Base-by-base conservation (phyloP, 345 rosid genomes). In the Toxicodendron radicans region DNA sequence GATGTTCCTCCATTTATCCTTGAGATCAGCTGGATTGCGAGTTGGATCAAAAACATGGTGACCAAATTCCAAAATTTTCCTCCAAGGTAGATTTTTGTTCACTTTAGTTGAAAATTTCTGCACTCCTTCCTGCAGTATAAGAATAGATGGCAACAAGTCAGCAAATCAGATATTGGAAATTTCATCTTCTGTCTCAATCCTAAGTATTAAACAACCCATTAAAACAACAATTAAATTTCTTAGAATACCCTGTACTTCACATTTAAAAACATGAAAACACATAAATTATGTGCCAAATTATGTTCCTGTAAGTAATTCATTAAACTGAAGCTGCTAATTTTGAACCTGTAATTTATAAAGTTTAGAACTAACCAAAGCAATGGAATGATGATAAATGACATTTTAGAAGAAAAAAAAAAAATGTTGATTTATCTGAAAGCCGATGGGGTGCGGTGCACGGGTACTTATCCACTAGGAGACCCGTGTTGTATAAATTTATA, bases 51-150 rank as follows among this genome's bases (percentile, higher is more conserved):
- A 94, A 71, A 88, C 85, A 27, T 74, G 78, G 10, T n/a, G 75
- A 71, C 98, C 97, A 83, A 83, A 86, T 21, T 91, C 92, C 80
- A 92, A 74, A 70, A 94, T 82, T 79, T 87, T 95, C 77, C 82
- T 84, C 97, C 97, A 95, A 12, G 98, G 93, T 58, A 91, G 64
- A 81, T 92, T 88, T 83, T 85, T 92, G 6, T 85, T 89, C 18
- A 43, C 71, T 45, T 70, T 58, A 56, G 46, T 74, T 11, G 88
- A 76, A 73, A 80, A 87, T 66, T 63, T 86, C 52, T 68, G 77
- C 75, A 91, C 93, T 68, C 91, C 97, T 72, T 84, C 85, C 98
- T 89, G 86, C 75, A 74, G 57, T 12, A 56, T 14, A 49, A 68
- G 58, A 68, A 48, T 20, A 71, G 23, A 67, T 12, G 7, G 24